Evolutionary conservation across 192 early-diverging fungal genomes (phyloP), one percentile per base, ranked within the genome.

Genomic region (Lunasporangiospora selenospora): DNA sequence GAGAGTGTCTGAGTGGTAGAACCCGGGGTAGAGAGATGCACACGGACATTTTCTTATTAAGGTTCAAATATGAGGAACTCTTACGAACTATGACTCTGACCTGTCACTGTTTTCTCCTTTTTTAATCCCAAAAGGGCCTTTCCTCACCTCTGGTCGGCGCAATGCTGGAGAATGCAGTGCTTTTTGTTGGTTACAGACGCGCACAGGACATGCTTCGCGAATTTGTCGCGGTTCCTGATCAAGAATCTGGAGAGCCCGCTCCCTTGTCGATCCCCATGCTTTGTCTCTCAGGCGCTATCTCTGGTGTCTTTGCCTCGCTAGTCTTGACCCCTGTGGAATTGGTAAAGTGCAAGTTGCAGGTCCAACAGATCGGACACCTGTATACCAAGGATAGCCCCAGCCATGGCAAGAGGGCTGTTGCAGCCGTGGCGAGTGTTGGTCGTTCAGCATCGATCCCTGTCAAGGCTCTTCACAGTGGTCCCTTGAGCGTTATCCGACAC

Each of bases 321-420:
- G 85, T 98, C 8, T 81, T 99, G 9, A 97, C 97, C 3, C 97
- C 97, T 0, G 86, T 97, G 7, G 97, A 99, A 81, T 80, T 99
- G 30, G 85, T 99, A 53, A 99, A 99, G 66, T 99, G 97, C 81
- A 90, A 93, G 62, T 78, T 99, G 53, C 97, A 99, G 78, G 94
- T 98, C 0, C 92, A 95, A 57, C 88, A 90, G 40, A 65, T 63
- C 46, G 60, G 76, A n/a, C 59, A 62, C 26, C 52, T 64, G 36
- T 55, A 59, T 60, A 59, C 60, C 61, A 58, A 45, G 60, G 53
- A 62, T 15, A 12, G 10, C 51, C 21, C 18, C 18, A 11, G n/a
- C 43, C 45, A 67, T 36, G 56, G 38, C 42, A 5, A n/a, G 11
- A 54, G 49, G 4, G 42, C 53, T 8, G n/a, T 33, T n/a, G n/a